Conservation (phyloP, 1,284 basidiomycete genomes). For the Leccinum griseonigrum region DNA sequence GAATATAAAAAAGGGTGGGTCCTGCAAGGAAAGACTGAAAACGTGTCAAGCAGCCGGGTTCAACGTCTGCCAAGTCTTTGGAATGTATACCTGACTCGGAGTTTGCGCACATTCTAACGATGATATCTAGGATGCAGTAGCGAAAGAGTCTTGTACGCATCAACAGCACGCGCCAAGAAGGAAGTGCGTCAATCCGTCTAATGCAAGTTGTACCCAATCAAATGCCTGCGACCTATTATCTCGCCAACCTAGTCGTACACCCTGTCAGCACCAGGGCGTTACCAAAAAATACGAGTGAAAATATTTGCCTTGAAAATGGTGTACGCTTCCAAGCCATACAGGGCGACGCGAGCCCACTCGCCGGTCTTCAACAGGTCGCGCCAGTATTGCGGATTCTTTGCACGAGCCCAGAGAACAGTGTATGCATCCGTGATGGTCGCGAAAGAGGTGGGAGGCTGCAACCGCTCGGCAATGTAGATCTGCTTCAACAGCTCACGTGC, state of each 20-base stretch:
- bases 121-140: conserved; percentile 14
- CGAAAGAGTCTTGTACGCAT: neutral
- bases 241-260: conserved; percentile 69
- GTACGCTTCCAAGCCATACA: conserved; percentile 90
- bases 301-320: conserved; percentile 77
- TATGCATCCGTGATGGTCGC: conserved; percentile 69
- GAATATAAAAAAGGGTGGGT: neutral
- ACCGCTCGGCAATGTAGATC: conserved; percentile 85
- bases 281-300: conserved; percentile 29
- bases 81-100: neutral
- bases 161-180: neutral
- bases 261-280: conserved; percentile 5
- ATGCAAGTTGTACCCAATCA: conserved; percentile 81
- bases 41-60: neutral
- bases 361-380: conserved; percentile 67
- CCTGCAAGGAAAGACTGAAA: neutral
- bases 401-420: conserved; percentile 68
- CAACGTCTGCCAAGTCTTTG: neutral
- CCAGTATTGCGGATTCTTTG: conserved; percentile 69
- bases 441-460: conserved; percentile 78
- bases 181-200: conserved; percentile 37
- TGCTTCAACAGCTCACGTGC: conserved; percentile 85
- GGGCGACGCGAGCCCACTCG: conserved; percentile 73
- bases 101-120: conserved; percentile 5
- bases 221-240: conserved; percentile 80